Evolutionary conservation across 2,329 filamentous ascomycete genomes (phyloP), one percentile per base, ranked within the genome.

Genomic region (Apiospora saccharicola): DNA sequence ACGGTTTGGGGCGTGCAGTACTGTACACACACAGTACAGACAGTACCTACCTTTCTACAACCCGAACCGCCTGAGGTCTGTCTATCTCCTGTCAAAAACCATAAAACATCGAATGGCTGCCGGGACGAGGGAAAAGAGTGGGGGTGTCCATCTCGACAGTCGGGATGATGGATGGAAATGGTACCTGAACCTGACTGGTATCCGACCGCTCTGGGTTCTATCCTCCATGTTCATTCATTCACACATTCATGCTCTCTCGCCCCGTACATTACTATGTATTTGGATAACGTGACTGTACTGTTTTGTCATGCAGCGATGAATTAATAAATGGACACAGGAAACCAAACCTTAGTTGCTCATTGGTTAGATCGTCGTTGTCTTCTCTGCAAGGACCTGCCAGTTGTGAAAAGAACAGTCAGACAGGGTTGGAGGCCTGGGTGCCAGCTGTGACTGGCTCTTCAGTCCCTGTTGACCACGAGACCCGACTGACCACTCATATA

Each of bases 391-490:
- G 57, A 64, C 57, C 30, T 64, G 57, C 34, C 57, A 41, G 34
- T 41, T n/a, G 16, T 19, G 34, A 64, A 41, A 41, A 37, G 30
- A 61, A 34, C 30, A 37, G 30, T 12, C 51, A 57, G 12, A 16
- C 19, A 19, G 26, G 24, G 51, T 57, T 34, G 26, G 26, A 3
- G 51, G 24, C 24, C 26, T 57, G 30, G 30, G 30, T 22, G 57
- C 22, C 8, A 10, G 57, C 57, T 64, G 57, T 64, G 57, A 64
- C 57, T 64, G 57, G 57, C n/a, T 37, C 53, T 41, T 64, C 57
- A 41, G 34, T 64, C 57, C 57, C 34, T 64, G 57, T 64, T 64
- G 57, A 64, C 57, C 57, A 64, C 57, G 34, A 64, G 57, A 64
- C 57, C 34, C 34, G 57, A 41, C 57, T 41, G 57, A 41, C 57